Conservation (phyloP, 495 filamentous ascomycete genomes). For the Hyaloscypha variabilis region DNA sequence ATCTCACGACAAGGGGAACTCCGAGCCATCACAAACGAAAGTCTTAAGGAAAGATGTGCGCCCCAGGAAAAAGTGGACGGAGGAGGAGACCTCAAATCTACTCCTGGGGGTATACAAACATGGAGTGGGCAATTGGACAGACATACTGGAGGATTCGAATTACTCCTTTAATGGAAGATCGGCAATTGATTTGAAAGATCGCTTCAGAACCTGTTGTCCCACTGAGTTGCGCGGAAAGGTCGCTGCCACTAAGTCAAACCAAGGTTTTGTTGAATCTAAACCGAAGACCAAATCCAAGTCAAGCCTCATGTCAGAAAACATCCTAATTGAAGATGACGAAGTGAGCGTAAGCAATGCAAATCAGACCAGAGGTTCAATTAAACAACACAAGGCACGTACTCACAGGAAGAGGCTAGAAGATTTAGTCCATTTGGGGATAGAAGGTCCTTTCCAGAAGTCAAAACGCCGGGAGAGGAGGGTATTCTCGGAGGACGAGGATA, state of each 20-base stretch:
- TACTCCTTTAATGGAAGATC: constrained; percentile 76
- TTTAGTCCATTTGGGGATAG: constrained; percentile 58
- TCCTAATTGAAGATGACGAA: constrained; percentile 45
- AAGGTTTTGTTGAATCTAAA: constrained; percentile 19
- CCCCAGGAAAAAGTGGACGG: constrained; percentile 68
- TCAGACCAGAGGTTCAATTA: constrained; percentile 13
- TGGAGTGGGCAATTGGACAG: constrained; percentile 87
- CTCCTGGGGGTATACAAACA: constrained; percentile 77
- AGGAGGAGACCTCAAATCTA: constrained; percentile 79
- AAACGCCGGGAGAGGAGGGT: constrained; percentile 57
- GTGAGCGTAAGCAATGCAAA: neutral
- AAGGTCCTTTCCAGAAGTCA: constrained; percentile 54
- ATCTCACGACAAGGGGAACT: neutral
- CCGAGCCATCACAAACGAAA: neutral
- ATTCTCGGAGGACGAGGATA: constrained; percentile 78
- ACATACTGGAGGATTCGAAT: constrained; percentile 74
- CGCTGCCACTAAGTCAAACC: constrained; percentile 20
- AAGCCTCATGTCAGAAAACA: constrained; percentile 48
- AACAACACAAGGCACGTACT: constrained; percentile 48
- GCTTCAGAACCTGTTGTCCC: constrained; percentile 79
- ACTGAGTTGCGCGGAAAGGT: constrained; percentile 46
- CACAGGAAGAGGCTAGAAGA: constrained; percentile 59
- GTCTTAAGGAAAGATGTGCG: constrained; percentile 17
- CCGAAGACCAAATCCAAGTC: constrained; percentile 29
- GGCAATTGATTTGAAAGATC: constrained; percentile 84